These are phyloP conservation scores for Platanthera zijinensis DNA, from an alignment of 106 monocot genomes.

Conservation along the genomic window DNA sequence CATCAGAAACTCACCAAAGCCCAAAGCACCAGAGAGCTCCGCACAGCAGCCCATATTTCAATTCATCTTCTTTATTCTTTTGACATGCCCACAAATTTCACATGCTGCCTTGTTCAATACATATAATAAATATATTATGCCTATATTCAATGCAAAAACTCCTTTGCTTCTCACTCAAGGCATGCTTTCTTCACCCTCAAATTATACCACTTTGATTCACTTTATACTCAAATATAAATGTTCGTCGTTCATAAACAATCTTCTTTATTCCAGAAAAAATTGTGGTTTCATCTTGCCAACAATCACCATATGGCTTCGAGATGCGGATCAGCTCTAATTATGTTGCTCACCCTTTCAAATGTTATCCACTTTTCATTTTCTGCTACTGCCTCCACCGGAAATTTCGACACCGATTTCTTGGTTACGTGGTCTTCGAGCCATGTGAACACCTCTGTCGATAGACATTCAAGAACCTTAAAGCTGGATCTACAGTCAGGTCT, in stretches of 20 bases:
- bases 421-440: conserved; percentile 49
- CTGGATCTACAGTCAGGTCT: conserved; percentile 52
- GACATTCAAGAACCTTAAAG: conserved; percentile 32
- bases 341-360: not conserved
- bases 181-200: conserved; percentile 1
- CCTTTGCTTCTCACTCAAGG: not conserved
- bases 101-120: too few relatives aligned
- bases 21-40: too few relatives aligned
- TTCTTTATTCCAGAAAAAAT: not conserved
- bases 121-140: too few relatives aligned
- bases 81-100: too few relatives aligned
- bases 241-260: not conserved
- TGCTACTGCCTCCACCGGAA: conserved; percentile 37
- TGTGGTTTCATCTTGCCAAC: too few relatives aligned
- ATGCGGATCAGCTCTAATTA: not conserved
- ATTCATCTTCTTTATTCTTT: too few relatives aligned
- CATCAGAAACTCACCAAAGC: too few relatives aligned
- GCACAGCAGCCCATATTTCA: too few relatives aligned
- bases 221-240: not conserved
- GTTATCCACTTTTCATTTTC: conserved; percentile 9
- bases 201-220: not conserved
- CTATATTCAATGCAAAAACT: too few relatives aligned
- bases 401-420: conserved; percentile 48
- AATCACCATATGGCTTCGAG: not conserved
- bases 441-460: conserved; percentile 47